Evolutionary conservation across 2,329 filamentous ascomycete species (phyloP), one percentile per base, ranked within the genome.

Genomic region (Oidium heveae): DNA sequence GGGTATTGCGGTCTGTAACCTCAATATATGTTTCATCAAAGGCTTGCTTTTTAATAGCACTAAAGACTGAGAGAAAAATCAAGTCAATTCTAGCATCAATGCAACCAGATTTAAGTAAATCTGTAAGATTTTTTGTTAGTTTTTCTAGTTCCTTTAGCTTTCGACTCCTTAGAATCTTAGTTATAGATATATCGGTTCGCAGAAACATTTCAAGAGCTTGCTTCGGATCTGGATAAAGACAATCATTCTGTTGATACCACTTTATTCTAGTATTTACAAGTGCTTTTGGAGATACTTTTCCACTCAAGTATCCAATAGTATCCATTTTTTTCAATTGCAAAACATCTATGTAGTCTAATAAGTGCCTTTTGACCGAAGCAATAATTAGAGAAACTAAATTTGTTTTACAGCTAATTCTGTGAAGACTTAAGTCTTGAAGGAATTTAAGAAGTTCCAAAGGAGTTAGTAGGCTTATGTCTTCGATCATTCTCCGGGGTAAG

Each of bases 1-100:
- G 66, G 0, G 76, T 76, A 60, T 78, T 79, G 6, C 75, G 69
- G 59, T 80, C 77, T 0, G 74, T 77, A 0, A 78, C 74, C 62
- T 80, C 77, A n/a, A 76, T 68, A 60, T 79, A 80, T 0, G 79
- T 74, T 56, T 80, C 76, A 56, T 80, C 75, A 53, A 80, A 72
- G 0, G 73, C 76, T 8, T 70, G 68, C 60, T 73, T 74, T 46
- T 75, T 69, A 36, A 75, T 69, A 0, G 74, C 71, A 56, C 73
- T 76, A 61, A 80, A 78, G 54, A 78, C 68, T 2, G 74, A 70
- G 49, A 80, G 69, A 0, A 72, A 70, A 52, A 79, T 67, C 7
- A 79, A 70, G 58, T 81, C 76, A 0, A 71, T 67, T 55, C 70
- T 68, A 12, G 71, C 59, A 60, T 74, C 70, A 13, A 73, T 63